These are phyloP conservation scores for Herpotrichia juniperi DNA, from an alignment of 2,329 filamentous ascomycete species.

Conservation along the genomic window DNA sequence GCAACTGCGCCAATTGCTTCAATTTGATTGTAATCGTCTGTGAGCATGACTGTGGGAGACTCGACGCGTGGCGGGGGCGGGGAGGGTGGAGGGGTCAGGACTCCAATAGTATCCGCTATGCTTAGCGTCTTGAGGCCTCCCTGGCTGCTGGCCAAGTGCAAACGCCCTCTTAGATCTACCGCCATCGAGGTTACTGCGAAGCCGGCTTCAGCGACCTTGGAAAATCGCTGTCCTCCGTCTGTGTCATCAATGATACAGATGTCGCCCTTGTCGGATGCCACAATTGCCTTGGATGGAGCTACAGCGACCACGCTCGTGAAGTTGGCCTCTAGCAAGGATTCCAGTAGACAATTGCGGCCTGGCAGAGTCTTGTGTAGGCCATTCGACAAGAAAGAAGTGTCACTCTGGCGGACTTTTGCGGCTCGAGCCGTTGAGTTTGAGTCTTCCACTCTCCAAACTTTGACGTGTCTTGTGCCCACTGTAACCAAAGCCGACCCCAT, in stretches of 20 bases:
- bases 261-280: conserved; percentile 87
- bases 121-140: conserved; percentile 59
- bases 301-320: conserved; percentile 81
- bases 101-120: conserved; percentile 41
- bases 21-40: conserved; percentile 35
- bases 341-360: conserved; percentile 87
- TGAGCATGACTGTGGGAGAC: conserved; percentile 37
- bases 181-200: conserved; percentile 73
- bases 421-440: conserved; percentile 61
- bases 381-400: conserved; percentile 52
- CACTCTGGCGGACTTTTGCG: conserved; percentile 40
- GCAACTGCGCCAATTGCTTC: conserved; percentile 46
- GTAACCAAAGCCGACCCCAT: conserved; percentile 84
- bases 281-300: conserved; percentile 74
- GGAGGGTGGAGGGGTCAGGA: conserved; percentile 40
- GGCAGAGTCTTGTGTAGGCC: conserved; percentile 67
- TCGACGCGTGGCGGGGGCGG: conserved; percentile 39
- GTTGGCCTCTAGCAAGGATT: conserved; percentile 78
- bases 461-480: conserved; percentile 88
- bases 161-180: conserved; percentile 60
- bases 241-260: conserved; percentile 87
- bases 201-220: conserved; percentile 67
- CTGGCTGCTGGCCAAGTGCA: conserved; percentile 73
- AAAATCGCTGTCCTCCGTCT: conserved; percentile 72
- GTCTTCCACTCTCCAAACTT: conserved; percentile 88